phyloP scores from a whole-genome alignment of 148 eudicot species.

The Vaccinium vitisidaea region DNA sequence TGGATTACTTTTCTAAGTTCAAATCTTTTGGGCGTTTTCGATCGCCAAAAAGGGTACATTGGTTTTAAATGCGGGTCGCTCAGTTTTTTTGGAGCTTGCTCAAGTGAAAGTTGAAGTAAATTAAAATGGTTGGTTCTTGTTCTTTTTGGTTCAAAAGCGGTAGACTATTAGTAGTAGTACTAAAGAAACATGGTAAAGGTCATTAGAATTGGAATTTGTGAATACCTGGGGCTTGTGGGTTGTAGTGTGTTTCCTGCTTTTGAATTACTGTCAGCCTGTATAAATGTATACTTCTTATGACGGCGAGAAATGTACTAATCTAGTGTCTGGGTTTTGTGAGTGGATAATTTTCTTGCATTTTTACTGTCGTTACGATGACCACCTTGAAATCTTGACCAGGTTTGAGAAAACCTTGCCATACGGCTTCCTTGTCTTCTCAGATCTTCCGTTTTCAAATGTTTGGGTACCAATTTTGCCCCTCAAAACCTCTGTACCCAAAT shows the following conservation, averaged over 20 bases:
- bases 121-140: background rate
- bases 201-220: conserved; percentile 21
- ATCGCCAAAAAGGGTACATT: conserved; percentile 8
- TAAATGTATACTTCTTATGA: background rate
- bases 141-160: conserved; percentile 6
- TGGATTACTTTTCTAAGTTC: conserved; percentile 15
- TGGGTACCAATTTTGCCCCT: background rate
- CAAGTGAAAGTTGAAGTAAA: conserved; percentile 20
- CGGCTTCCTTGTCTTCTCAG: background rate
- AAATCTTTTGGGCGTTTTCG: background rate
- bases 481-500: background rate
- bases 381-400: background rate
- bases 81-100: conserved; percentile 16
- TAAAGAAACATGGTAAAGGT: background rate
- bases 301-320: background rate
- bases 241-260: conserved; percentile 15
- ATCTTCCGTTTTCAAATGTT: too few species aligned
- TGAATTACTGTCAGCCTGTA: conserved; percentile 20
- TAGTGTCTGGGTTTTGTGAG: background rate
- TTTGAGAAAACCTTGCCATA: background rate
- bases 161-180: conserved; percentile 4
- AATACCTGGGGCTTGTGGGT: conserved; percentile 15
- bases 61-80: conserved; percentile 10
- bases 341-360: background rate
- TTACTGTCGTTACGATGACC: background rate